Percentiles rank a stretch among this genome's conserved stretches.
Evolutionary conservation across 371 early-diverging fungal genomes (phyloP).

Genomic region (Parasitella parasitica): DNA sequence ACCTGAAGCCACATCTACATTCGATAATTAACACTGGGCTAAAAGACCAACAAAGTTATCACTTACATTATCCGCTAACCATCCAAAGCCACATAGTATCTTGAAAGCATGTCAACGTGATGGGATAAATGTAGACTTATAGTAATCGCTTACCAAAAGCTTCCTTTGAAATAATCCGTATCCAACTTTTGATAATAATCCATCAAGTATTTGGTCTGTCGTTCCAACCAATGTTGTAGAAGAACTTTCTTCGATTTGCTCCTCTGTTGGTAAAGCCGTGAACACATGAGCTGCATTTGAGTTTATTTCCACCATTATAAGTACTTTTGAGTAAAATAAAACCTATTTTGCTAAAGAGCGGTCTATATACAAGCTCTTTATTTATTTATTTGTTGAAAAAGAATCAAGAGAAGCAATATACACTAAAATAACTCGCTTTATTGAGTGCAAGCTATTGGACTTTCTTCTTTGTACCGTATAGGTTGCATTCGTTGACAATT

Average conservation of each 20-base stretch:
- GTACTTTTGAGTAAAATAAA: background rate
- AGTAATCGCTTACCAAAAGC: constrained; percentile 57
- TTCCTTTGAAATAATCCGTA: constrained; percentile 77
- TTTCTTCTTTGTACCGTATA: background rate
- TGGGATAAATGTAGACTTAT: background rate
- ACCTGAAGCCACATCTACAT: constrained; percentile 72
- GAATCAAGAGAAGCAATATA: background rate
- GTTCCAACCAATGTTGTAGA: background rate
- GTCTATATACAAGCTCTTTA: background rate
- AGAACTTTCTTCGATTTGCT: background rate
- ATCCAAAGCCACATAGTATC: constrained; percentile 79
- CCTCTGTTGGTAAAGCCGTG: background rate
- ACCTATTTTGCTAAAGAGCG: background rate
- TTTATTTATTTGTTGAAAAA: background rate
- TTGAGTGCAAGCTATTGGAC: background rate
- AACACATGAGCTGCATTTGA: background rate
- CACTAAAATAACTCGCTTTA: background rate
- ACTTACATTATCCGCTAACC: constrained; percentile 86
- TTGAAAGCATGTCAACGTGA: constrained; percentile 24
- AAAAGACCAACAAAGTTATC: background rate
- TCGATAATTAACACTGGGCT: background rate
- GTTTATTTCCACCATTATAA: background rate
- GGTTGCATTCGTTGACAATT: background rate
- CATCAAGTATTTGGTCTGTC: constrained; percentile 50
- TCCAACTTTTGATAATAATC: constrained; percentile 68